Conservation (phyloP, 2,329 filamentous ascomycete genomes). For the Daldinia eschscholtzii region DNA sequence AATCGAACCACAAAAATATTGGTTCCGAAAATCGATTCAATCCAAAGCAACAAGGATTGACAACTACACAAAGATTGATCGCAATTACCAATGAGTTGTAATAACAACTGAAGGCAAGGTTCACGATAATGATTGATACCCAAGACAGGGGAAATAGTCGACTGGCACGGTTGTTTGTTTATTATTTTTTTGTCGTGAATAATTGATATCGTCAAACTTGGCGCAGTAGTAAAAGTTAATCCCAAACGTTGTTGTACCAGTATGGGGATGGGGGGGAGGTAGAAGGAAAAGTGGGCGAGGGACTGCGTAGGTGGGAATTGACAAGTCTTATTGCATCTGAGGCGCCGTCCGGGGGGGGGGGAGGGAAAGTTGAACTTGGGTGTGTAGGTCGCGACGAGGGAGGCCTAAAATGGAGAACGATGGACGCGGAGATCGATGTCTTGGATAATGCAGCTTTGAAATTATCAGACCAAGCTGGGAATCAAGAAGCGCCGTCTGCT, state of each 20-base stretch:
- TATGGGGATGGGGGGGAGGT: slow-evolving; percentile 38
- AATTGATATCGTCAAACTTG: slow-evolving; percentile 35
- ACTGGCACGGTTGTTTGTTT: slow-evolving; percentile 49
- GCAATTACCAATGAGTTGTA: slow-evolving; percentile 38
- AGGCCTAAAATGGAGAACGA: slow-evolving; percentile 46
- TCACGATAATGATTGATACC: slow-evolving; percentile 31
- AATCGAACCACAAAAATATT: slow-evolving; percentile 34
- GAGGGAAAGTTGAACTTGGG: not conserved
- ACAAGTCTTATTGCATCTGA: slow-evolving; percentile 53
- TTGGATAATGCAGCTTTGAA: slow-evolving; percentile 48
- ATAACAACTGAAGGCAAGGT: slow-evolving; percentile 21
- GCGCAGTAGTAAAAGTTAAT: slow-evolving; percentile 23
- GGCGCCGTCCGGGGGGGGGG: slow-evolving; percentile 14
- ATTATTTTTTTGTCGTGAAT: slow-evolving; percentile 48
- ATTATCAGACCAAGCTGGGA: slow-evolving; percentile 46
- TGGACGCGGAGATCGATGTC: slow-evolving; percentile 45
- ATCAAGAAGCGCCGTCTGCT: slow-evolving; percentile 47
- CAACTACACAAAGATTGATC: slow-evolving; percentile 34
- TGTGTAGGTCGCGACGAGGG: slow-evolving; percentile 48
- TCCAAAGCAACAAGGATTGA: slow-evolving; percentile 30
- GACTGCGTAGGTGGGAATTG: slow-evolving; percentile 48
- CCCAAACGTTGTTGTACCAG: slow-evolving; percentile 23
- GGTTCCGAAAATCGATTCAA: slow-evolving; percentile 32
- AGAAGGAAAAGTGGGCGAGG: slow-evolving; percentile 52
- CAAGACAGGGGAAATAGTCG: slow-evolving; percentile 22